Conservation (phyloP, 2,329 filamentous ascomycete species). For the Monilinia fructicola region DNA sequence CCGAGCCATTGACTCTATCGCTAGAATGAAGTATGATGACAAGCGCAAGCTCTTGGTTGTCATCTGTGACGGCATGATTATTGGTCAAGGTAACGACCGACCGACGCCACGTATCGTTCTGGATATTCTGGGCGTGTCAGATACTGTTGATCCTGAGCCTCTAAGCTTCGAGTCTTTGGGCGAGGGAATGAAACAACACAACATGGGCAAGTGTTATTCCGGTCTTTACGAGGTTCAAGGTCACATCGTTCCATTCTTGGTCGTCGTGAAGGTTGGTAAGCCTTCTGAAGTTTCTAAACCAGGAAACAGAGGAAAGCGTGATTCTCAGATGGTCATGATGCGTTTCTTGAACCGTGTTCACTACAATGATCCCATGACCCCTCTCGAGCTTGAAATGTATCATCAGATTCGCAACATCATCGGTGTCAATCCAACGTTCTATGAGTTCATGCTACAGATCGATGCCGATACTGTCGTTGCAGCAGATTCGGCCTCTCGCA, state of each 20-base stretch:
- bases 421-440: conserved; percentile 96
- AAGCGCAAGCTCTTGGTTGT: conserved; percentile 94
- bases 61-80: conserved; percentile 98
- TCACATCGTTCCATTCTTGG: conserved; percentile 96
- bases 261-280: conserved; percentile 93
- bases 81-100: conserved; percentile 95
- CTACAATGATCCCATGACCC: conserved; percentile 95
- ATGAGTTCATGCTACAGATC: conserved; percentile 94
- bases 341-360: conserved; percentile 98
- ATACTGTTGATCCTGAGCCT: conserved; percentile 90
- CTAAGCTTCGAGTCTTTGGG: conserved; percentile 95
- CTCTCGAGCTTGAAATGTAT: conserved; percentile 95
- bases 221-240: conserved; percentile 97
- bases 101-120: conserved; percentile 94
- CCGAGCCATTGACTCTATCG: conserved; percentile 93
- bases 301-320: conserved; percentile 98
- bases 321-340: conserved; percentile 98
- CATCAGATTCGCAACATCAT: conserved; percentile 99
- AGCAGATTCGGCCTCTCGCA: conserved; percentile 83
- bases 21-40: conserved; percentile 94
- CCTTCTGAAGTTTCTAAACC: conserved; percentile 72
- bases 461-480: conserved; percentile 96
- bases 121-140: conserved; percentile 92
- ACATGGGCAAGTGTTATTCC: conserved; percentile 99
- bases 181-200: conserved; percentile 95